A percentile compares a stretch with the other conserved stretches of the same genome.
These are phyloP conservation scores for Yamadazyma ubonensis DNA, from an alignment of 805 yeast species.

Conservation along the genomic window DNA sequence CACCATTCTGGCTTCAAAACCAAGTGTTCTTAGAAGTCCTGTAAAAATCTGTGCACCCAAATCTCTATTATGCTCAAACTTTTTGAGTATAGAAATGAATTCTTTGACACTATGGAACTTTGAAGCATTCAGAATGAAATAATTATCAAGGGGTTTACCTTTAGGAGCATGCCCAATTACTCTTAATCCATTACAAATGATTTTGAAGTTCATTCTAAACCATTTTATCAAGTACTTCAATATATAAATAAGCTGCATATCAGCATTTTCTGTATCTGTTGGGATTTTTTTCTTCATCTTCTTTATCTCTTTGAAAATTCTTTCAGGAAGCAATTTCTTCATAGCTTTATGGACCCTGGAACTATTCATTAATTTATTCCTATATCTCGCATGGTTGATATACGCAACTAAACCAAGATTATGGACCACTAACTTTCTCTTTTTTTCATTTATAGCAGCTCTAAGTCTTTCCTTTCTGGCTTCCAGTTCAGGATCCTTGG, in stretches of 20 bases:
- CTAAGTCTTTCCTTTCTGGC: not conserved
- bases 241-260: constrained; percentile 26
- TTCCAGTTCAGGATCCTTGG: not conserved
- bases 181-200: constrained; percentile 29
- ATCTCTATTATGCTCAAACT: constrained; percentile 32
- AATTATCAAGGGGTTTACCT: constrained; percentile 13
- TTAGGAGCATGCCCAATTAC: constrained; percentile 28
- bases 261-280: constrained; percentile 7
- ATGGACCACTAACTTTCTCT: constrained; percentile 15
- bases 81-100: constrained; percentile 18
- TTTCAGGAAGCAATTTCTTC: constrained; percentile 25
- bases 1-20: constrained; percentile 30
- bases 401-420: constrained; percentile 25
- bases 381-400: constrained; percentile 18
- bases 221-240: constrained; percentile 33
- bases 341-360: constrained; percentile 20
- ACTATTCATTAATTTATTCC: constrained; percentile 24
- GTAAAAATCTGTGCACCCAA: constrained; percentile 34
- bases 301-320: constrained; percentile 18
- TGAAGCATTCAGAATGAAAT: constrained; percentile 22
- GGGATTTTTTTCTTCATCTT: constrained; percentile 15
- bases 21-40: constrained; percentile 26
- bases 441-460: constrained; percentile 6
- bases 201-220: constrained; percentile 31
- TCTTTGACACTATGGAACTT: constrained; percentile 12